Evolutionary conservation across 2,329 filamentous ascomycete genomes (phyloP).

Genomic region (Neurospora sp.): DNA sequence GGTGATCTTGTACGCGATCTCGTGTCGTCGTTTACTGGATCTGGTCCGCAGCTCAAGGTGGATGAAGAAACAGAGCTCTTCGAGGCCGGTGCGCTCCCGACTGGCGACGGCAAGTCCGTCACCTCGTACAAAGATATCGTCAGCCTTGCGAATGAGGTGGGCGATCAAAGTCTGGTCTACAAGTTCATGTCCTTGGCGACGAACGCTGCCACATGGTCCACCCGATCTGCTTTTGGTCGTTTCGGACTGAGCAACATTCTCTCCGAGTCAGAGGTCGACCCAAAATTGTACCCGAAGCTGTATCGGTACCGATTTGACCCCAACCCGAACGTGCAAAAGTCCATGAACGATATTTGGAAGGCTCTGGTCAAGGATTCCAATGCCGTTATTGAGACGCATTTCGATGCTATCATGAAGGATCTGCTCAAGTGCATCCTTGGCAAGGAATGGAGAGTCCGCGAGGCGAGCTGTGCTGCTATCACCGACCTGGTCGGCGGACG

Average conservation of each 20-base stretch:
- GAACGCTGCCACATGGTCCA: conserved; percentile 94
- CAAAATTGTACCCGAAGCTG: conserved; percentile 90
- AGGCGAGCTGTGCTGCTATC: conserved; percentile 86
- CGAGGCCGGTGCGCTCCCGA: conserved; percentile 81
- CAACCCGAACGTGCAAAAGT: conserved; percentile 81
- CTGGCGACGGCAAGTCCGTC: conserved; percentile 77
- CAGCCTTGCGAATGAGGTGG: conserved; percentile 88
- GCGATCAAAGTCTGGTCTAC: conserved; percentile 92
- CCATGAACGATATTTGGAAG: conserved; percentile 98
- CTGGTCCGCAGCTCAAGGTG: conserved; percentile 66
- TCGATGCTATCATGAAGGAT: conserved; percentile 83
- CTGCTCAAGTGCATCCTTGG: conserved; percentile 77
- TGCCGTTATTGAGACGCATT: conserved; percentile 67
- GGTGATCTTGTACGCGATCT: conserved; percentile 79
- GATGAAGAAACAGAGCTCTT: conserved; percentile 88
- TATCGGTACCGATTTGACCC: conserved; percentile 94
- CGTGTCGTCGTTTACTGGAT: conserved; percentile 79
- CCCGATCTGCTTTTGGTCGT: conserved; percentile 87
- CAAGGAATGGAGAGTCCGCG: conserved; percentile 85
- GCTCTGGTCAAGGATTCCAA: conserved; percentile 84
- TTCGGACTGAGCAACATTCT: conserved; percentile 90
- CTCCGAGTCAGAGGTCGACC: conserved; percentile 78
- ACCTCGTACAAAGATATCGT: conserved; percentile 98
- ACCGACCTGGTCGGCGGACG: conserved; percentile 79
- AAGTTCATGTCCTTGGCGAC: conserved; percentile 96